Conservation (phyloP, 306 rosid species). For the Medicago truncatula region DNA sequence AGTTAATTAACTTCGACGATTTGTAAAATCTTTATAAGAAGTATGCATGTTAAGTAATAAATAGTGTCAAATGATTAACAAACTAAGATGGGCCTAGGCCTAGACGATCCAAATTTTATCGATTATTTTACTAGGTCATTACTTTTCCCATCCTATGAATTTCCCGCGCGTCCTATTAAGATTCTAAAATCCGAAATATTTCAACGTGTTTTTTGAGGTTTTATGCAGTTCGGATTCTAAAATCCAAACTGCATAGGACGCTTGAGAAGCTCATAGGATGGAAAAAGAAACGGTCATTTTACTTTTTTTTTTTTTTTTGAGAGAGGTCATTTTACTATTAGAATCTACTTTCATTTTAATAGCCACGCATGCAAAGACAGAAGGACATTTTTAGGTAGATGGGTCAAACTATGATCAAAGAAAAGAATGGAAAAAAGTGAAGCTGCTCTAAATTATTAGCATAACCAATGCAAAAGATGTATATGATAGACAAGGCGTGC, state of each 20-base stretch:
- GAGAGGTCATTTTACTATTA: too few species aligned
- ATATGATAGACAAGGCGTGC: slow-evolving; percentile 28
- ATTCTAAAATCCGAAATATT: too few species aligned
- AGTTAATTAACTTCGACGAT: neutral
- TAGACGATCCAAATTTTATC: neutral
- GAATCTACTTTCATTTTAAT: neutral
- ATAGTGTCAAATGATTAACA: neutral
- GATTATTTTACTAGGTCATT: neutral
- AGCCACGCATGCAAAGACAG: neutral
- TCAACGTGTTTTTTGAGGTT: too few species aligned
- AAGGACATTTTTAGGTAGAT: neutral
- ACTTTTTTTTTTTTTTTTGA: too few species aligned
- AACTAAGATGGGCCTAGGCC: too few species aligned
- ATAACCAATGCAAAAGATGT: neutral
- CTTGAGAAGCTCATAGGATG: too few species aligned
- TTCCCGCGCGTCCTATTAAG: too few species aligned
- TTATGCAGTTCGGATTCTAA: too few species aligned
- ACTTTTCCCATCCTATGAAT: too few species aligned
- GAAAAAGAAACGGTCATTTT: too few species aligned
- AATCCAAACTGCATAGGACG: too few species aligned
- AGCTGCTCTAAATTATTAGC: neutral
- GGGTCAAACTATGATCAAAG: neutral
- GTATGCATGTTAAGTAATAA: neutral
- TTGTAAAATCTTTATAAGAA: neutral
- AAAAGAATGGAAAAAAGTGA: neutral